Percentiles rank a stretch among this genome's conserved stretches.
phyloP scores from a whole-genome alignment of 108 stramenopile genomes.

The Chaetoceros tenuissimus region DNA sequence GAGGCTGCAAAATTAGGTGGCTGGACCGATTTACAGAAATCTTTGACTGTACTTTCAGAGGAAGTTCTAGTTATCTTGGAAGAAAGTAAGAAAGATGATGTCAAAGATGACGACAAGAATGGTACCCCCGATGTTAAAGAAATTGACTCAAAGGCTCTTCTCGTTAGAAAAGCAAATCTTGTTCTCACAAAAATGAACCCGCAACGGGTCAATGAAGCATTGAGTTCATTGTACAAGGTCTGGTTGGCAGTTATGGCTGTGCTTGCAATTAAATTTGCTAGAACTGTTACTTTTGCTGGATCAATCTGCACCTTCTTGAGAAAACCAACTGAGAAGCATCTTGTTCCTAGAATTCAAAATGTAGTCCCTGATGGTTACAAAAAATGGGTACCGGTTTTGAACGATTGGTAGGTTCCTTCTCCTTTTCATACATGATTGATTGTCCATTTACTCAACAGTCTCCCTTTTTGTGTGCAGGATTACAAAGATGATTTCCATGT shows the following conservation, averaged over 20 bases:
- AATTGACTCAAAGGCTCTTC: constrained; percentile 50
- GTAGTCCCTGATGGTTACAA: constrained; percentile 77
- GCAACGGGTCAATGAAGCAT: constrained; percentile 39
- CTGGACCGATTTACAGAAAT: constrained; percentile 42
- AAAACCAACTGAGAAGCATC: constrained; percentile 26
- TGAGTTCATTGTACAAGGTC: constrained; percentile 55
- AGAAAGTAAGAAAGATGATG: constrained; percentile 87
- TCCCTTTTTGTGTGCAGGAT: constrained; percentile 19
- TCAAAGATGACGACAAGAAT: constrained; percentile 71
- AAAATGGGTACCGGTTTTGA: constrained; percentile 67
- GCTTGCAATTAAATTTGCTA: constrained; percentile 82
- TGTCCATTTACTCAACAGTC: background rate
- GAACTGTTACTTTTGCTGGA: constrained; percentile 75
- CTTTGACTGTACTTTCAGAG: constrained; percentile 46
- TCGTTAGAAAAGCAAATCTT: constrained; percentile 74
- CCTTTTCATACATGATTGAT: background rate
- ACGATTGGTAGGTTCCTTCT: constrained; percentile 32
- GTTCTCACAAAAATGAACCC: constrained; percentile 86
- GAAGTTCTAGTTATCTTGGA: constrained; percentile 66
- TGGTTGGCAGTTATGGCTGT: constrained; percentile 89
- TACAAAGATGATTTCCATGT: constrained; percentile 72
- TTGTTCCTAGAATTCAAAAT: constrained; percentile 52
- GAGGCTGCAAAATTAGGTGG: constrained; percentile 88
- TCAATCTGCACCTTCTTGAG: constrained; percentile 76
- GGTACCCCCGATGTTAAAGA: constrained; percentile 69